These are phyloP conservation scores for Trametes sp. DNA, from an alignment of 1,284 basidiomycete genomes.

Conservation along the genomic window DNA sequence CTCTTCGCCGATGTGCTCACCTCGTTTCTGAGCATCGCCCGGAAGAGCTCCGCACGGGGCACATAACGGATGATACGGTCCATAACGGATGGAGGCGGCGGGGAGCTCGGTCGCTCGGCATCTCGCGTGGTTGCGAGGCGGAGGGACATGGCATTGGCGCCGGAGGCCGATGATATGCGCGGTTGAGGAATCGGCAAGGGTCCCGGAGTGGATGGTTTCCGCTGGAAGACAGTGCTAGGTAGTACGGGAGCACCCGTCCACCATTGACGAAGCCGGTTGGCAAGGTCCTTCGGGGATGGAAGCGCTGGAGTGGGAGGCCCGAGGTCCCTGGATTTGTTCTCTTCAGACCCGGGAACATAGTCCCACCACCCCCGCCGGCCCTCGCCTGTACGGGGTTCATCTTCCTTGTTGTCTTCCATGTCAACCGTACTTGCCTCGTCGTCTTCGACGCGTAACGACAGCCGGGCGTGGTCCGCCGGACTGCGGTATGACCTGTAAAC, in stretches of 20 bases:
- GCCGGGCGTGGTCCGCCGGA: constrained; percentile 59
- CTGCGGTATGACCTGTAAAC: constrained; percentile 62
- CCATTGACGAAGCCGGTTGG: constrained; percentile 26
- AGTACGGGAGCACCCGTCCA: constrained; percentile 27
- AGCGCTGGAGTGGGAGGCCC: constrained; percentile 14
- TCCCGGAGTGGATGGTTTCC: constrained; percentile 37
- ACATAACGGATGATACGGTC: constrained; percentile 58
- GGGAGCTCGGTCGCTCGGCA: constrained; percentile 21
- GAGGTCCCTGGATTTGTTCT: constrained; percentile 8
- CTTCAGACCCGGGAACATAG: constrained; percentile 45
- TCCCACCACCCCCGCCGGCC: constrained; percentile 63
- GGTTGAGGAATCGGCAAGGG: constrained; percentile 38
- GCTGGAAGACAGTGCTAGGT: constrained; percentile 34
- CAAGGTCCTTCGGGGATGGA: constrained; percentile 12
- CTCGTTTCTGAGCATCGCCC: constrained; percentile 61
- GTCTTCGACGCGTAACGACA: constrained; percentile 58
- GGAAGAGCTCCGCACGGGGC: constrained; percentile 61
- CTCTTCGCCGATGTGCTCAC: constrained; percentile 41
- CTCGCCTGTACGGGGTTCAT: constrained; percentile 30
- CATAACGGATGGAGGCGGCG: constrained; percentile 48
- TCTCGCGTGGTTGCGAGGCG: constrained; percentile 26
- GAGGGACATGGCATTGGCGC: constrained; percentile 15
- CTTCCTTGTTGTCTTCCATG: constrained; percentile 42
- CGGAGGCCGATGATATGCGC: constrained; percentile 26
- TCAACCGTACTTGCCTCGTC: constrained; percentile 39